A percentile compares a stretch with the other conserved stretches of the same genome.
Conservation (phyloP, 2,329 filamentous ascomycete genomes). For the Blumeriella jaapii region DNA sequence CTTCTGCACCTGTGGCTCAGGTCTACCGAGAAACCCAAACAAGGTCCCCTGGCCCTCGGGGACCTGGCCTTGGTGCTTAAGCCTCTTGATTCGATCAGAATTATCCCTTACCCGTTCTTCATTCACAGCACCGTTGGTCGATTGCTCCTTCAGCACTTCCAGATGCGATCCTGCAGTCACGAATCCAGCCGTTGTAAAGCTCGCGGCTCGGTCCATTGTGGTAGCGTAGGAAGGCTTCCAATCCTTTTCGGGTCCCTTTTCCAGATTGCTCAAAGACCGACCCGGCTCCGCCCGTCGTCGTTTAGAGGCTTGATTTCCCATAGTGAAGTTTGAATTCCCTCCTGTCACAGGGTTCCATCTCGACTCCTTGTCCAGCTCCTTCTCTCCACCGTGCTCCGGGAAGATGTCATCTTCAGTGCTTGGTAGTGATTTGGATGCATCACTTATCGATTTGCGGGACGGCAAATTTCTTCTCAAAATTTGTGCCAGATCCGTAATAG, state of each 20-base stretch:
- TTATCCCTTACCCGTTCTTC: no score
- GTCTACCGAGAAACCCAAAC: slow-evolving; percentile 21
- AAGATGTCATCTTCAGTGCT: slow-evolving; percentile 56
- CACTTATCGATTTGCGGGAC: slow-evolving; percentile 37
- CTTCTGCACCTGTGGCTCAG: slow-evolving; percentile 8
- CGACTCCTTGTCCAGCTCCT: slow-evolving; percentile 25
- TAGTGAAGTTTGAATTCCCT: slow-evolving; percentile 14
- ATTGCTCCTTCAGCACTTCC: slow-evolving; percentile 23
- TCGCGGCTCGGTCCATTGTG: slow-evolving; percentile 49
- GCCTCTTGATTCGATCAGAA: no score
- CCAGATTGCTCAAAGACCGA: slow-evolving; percentile 9
- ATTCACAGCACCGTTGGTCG: slow-evolving; percentile 17
- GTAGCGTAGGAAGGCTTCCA: slow-evolving; percentile 37
- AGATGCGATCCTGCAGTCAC: slow-evolving; percentile 24
- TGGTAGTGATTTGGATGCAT: slow-evolving; percentile 39
- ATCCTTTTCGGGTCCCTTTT: slow-evolving; percentile 4
- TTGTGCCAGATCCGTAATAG: slow-evolving; percentile 54
- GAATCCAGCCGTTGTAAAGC: slow-evolving; percentile 47
- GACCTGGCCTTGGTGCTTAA: slow-evolving; percentile 9
- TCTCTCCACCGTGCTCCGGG: slow-evolving; percentile 49
- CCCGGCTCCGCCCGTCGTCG: slow-evolving; percentile 21
- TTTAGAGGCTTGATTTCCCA: slow-evolving; percentile 18
- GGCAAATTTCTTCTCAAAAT: slow-evolving; percentile 54
- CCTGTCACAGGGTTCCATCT: slow-evolving; percentile 28
- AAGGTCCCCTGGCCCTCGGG: slow-evolving; percentile 20